Base-by-base conservation (phyloP, 176 grass and related monocot genomes). In the Oryza glaberrima region DNA sequence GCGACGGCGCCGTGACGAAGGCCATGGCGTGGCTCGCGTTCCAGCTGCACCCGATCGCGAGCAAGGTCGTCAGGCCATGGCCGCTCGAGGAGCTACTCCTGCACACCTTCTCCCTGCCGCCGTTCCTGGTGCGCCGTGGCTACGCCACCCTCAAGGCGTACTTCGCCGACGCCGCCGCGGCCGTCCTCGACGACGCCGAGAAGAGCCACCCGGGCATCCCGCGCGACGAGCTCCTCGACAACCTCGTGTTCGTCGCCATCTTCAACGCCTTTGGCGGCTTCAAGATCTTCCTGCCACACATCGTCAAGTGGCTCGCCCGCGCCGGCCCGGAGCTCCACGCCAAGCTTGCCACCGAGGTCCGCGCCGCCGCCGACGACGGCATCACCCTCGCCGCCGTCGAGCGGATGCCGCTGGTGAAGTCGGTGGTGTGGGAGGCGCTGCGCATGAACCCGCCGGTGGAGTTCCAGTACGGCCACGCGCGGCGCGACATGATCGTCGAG, bases 181-280 rank as follows among this genome's bases (percentile, higher is more conserved):
- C 14, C 14, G 58, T 89, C 23, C 78, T 98, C 13, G 82, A 92
- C 76, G 87, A 91, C 19, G 91, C 95, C 41, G 87, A 91, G 81
- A 51, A 81, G 63, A 11, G 34, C 16, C 0, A 79, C 44, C 5
- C 56, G 0, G 86, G 81, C 11, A 12, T 97, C 65, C 22, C 88
- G 8, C 88, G 8, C 25, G 81, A 95, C 25, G 91, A 93, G 80
- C 90, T 91, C 19, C 78, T 93, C 26, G 91, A 98, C 84, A 94
- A 95, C 86, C 68, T 98, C 25, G 15, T 98, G 16, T 98, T 98
- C 73, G 35, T 65, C 40, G 78, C 87, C n/a, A 67, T 92, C 41
- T 98, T 98, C 78, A 95, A 95, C 81, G 90, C 89, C 8, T 98
- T 77, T 75, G 92, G 95, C 30, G 95, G 88, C 4, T 81, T 87